Conservation (phyloP, 495 filamentous ascomycete genomes). For the Staphylotrichum longicolle region DNA sequence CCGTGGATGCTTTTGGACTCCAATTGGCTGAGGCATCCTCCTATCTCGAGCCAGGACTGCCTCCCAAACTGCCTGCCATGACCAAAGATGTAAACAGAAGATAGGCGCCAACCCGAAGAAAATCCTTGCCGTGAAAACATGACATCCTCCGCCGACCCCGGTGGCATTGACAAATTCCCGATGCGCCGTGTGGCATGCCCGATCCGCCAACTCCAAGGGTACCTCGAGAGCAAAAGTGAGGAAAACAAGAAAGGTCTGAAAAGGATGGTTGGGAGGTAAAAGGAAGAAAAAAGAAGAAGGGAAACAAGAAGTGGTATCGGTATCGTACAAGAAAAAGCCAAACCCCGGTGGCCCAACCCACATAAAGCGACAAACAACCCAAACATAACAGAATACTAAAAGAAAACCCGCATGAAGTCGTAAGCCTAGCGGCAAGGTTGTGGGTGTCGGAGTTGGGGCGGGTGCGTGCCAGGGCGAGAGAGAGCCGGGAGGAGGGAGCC, state of each 20-base stretch:
- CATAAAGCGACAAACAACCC: too few species aligned
- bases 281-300: constrained; percentile 16
- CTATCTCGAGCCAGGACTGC: too few species aligned
- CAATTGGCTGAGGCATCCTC: too few species aligned
- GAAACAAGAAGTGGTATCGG: constrained; percentile 7
- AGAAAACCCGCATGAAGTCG: too few species aligned
- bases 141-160: constrained; percentile 21
- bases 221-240: neutral
- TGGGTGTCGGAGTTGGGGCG: too few species aligned
- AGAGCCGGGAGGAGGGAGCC: too few species aligned
- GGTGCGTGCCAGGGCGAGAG: too few species aligned
- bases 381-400: constrained; percentile 10
- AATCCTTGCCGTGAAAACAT: constrained; percentile 22
- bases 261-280: too few species aligned
- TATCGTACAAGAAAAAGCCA: constrained; percentile 8
- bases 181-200: constrained; percentile 26
- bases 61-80: too few species aligned
- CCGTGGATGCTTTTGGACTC: constrained; percentile 6
- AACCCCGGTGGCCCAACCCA: neutral
- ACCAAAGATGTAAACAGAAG: too few species aligned
- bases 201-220: constrained; percentile 17
- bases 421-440: too few species aligned
- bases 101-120: neutral
- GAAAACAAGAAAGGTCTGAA: constrained; percentile 12
- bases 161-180: constrained; percentile 1